Base-by-base conservation (phyloP, 2,329 filamentous ascomycete species). In the Aspergillus tamarii region DNA sequence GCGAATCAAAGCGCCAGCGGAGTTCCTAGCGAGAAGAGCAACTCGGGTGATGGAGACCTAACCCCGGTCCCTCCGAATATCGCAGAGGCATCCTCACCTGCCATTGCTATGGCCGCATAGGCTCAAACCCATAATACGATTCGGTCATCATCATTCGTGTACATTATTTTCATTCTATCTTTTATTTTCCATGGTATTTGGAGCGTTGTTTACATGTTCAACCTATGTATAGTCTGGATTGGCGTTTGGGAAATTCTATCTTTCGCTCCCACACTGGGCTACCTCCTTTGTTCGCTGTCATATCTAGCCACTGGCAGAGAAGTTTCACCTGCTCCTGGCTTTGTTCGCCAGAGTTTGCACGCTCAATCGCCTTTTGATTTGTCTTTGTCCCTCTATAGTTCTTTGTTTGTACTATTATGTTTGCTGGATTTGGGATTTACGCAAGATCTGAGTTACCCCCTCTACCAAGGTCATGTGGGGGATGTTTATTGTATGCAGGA, bases 11-110 rank as follows among this genome's bases (percentile, higher is more conserved):
- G 84, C 62, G 72, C 72, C 76, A 88, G 84, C 69, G 86, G 83
- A 23, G 77, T 88, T 57, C 82, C 84, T 39, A 87, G 87, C 70
- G 88, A 89, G 67, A 87, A 85, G 79, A 88, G 85, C 71, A 84
- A 83, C 60, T 81, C 80, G n/a, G 83, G 82, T 43, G 81, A 83
- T 41, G 80, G 81, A 36, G 77, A 81, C 66, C 76, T 81, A 55
- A 82, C 83, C 14, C 75, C 79, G 11, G 76, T 81, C 58, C 76
- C 80, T 19, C 77, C 80, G 16, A 81, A 82, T 64, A 74, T 79
- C 46, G 79, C 82, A 21, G 85, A 83, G 70, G 86, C 86, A 48
- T 86, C 86, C 16, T 81, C 82, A 57, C 82, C 83, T 26, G 76
- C 76, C 39, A 74, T 81, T 66, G 74, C 77, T 50, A 76, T 80